Base-by-base conservation (phyloP, 305 asterid species). In the Coffea humblotiana region DNA sequence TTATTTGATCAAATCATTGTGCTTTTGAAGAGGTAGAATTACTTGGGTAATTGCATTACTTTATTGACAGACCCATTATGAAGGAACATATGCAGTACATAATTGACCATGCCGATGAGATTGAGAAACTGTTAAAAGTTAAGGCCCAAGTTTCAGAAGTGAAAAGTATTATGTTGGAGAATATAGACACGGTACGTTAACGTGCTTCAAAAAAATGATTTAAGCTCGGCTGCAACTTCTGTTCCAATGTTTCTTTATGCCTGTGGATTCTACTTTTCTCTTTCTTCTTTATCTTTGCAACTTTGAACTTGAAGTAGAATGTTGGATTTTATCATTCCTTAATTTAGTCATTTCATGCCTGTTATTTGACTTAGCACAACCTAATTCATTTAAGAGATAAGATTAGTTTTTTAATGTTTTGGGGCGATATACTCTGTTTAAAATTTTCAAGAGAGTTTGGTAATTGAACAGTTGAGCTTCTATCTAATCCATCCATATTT, bases 41-140 rank as follows among this genome's bases (percentile, higher is more conserved):
- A 1, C 69, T n/a, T 56, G 40, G 27, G 10, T 37, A 19, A 68
- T 10, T 73, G 16, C 29, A 13, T 48, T 13, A 60, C 18, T 63
- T 69, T 29, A 74, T 78, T 49, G 82, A 81, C 94, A 96, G 98
- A 80, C 97, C 94, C 48, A 74, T 89, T 52, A 90, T 96, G 90
- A 96, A 96, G 91, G 98, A 94, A 81, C 98, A 96, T 81, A 96
- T 91, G 99, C 94, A 92, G 84, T 92, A 91, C 81, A 92, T 92
- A 71, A 89, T 94, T 37, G 97, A 96, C 80, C 98, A 96, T 56
- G 95, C 98, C 1, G 95, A 91, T 45, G 97, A 96, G 92, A 92
- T 96, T 23, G 97, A 91, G 79, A 96, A 96, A 73, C 93, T 96
- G 35, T 78, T 94, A 83, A 94, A 92, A 88, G 97, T 96, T 68